Evolutionary conservation across 148 eudicot genomes (phyloP).

Genomic region (Fagopyrum esculentum): DNA sequence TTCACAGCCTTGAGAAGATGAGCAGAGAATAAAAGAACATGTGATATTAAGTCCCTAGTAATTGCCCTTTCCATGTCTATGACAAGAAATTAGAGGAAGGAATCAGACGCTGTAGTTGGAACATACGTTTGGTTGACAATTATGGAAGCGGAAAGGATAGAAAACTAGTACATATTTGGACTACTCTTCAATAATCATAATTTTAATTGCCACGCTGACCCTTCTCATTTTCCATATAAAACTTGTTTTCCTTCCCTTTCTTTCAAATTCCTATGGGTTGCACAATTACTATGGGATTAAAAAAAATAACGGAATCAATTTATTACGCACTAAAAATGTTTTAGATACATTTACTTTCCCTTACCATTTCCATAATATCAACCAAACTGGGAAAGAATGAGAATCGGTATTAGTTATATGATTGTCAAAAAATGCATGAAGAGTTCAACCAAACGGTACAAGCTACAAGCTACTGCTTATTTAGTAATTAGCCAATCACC

Average conservation of each 20-base stretch:
- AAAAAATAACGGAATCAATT: no score
- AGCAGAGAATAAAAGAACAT: slow-evolving; percentile 56
- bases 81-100: slow-evolving; percentile 8
- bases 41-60: slow-evolving; percentile 80
- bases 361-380: no score
- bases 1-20: slow-evolving; percentile 71
- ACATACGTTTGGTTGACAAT: background rate
- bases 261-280: no score
- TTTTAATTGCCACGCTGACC: no score
- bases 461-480: background rate
- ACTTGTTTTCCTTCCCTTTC: no score
- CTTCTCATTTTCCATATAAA: no score
- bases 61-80: slow-evolving; percentile 99
- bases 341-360: no score
- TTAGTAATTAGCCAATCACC: background rate
- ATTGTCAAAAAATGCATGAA: background rate
- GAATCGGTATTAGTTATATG: background rate
- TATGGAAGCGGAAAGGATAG: no score
- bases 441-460: background rate
- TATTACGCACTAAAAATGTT: no score
- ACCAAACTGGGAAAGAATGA: slow-evolving; percentile 4
- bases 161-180: no score
- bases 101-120: background rate
- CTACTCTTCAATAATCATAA: no score
- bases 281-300: no score